Evolutionary conservation across 2,329 filamentous ascomycete genomes (phyloP), one percentile per base, ranked within the genome.

Genomic region (Penicillium sp.): DNA sequence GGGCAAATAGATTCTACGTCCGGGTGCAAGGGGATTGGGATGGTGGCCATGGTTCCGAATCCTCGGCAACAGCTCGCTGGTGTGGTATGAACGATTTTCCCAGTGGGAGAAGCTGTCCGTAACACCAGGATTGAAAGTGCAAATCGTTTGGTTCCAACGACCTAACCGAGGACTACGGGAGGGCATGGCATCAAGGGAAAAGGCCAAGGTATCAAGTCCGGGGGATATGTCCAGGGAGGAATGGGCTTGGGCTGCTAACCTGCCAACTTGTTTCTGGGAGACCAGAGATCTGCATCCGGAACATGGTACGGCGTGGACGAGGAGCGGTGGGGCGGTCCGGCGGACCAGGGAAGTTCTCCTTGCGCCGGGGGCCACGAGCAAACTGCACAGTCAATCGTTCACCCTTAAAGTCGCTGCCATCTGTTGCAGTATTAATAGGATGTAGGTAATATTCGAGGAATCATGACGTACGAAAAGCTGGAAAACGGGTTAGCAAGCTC

Each of bases 191-290:
- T 49, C 53, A 58, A 55, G 49, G 52, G 37, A 27, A 55, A 57
- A 67, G 60, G 58, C 62, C 59, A 60, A 55, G 46, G 53, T 50
- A 51, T 50, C 47, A 27, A 53, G 49, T 68, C 64, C 68, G 53
- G 58, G 39, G 65, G 54, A 49, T 23, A 21, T 46, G 63, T 71
- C 69, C 70, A 65, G 58, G 62, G 57, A 55, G 57, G 62, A 71
- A 69, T 67, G 67, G 67, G 64, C 52, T 63, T 73, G 69, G 69
- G 64, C 66, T 73, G 90, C 95, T 95, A 89, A 99, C 95, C 95
- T 99, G 95, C 95, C 95, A 99, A 87, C 93, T 97, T 84, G 95
- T 99, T 84, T 98, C 93, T 76, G 93, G 93, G 79, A 99, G 91
- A 82, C 93, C 93, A 83, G 91, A 90, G 74, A 99, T 96, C 78